Evolutionary conservation across 2,329 filamentous ascomycete genomes (phyloP), one percentile per base, ranked within the genome.

Genomic region (Diaporthe nobilis): DNA sequence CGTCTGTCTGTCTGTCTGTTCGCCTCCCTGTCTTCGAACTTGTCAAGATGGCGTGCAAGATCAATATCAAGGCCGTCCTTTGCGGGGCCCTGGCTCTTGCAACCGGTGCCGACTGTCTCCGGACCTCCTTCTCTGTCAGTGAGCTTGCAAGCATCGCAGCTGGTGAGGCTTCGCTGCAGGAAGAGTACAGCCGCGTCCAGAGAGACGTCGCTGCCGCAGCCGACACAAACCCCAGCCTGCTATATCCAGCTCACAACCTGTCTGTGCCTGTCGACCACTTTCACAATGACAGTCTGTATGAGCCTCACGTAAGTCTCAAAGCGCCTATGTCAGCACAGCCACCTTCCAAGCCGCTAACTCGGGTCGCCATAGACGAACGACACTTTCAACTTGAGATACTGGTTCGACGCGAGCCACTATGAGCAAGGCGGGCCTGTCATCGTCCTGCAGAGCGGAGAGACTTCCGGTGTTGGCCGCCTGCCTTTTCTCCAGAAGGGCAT

Each of bases 331-430:
- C 7, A 22, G 20, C 65, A 55, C 15, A 31, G 15, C n/a, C 47
- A 34, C n/a, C 49, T 12, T 13, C 0, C 28, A 22, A 37, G n/a
- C 58, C 42, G 47, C 73, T 77, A 49, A 75, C 10, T 3, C 12
- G 7, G 7, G 7, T 8, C 2, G 9, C 4, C 17, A 2, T 55
- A 77, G 75, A 91, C 89, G 12, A 86, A 93, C 78, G 92, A 83
- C 37, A 89, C 85, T 1, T 98, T 95, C 83, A 84, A 90, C 31
- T 86, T 96, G 65, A 90, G 94, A 15, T 98, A 97, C 86, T 97
- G 93, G 93, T 95, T 96, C 79, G 95, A 97, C 81, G 91, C 92
- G 1, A 89, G 89, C 60, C 89, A 94, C 85, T 97, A 97, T 85
- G 88, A 92, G 81, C 85, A 89, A 0, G 95, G 95, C 17, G 95